Evolutionary conservation across 805 yeast species (phyloP).

Genomic region (Brettanomyces anomalus): DNA sequence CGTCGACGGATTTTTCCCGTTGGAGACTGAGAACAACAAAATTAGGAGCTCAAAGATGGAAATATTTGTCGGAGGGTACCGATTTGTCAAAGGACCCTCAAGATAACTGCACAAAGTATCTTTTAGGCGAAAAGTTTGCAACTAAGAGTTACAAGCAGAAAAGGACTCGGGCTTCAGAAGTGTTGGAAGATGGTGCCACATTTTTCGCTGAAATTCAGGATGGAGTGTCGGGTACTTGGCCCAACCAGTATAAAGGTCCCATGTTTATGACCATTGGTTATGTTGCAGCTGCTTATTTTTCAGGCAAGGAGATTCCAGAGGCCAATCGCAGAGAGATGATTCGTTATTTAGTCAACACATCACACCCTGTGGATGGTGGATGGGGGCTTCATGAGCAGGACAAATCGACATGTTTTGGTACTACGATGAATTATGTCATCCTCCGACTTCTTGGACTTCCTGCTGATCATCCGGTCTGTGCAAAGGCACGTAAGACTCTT

Average conservation of each 20-base stretch:
- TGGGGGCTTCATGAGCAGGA: slow-evolving; percentile 96
- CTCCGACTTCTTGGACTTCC: slow-evolving; percentile 73
- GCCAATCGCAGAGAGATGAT: slow-evolving; percentile 61
- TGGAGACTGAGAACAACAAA: slow-evolving; percentile 73
- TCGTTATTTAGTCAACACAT: slow-evolving; percentile 79
- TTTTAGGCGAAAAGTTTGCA: slow-evolving; percentile 20
- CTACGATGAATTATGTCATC: slow-evolving; percentile 76
- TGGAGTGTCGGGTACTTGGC: slow-evolving; percentile 71
- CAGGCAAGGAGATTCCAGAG: slow-evolving; percentile 59
- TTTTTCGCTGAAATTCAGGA: slow-evolving; percentile 70
- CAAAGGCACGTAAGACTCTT: slow-evolving; percentile 65
- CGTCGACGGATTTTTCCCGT: slow-evolving; percentile 53
- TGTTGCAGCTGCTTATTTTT: slow-evolving; percentile 63
- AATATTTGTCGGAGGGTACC: slow-evolving; percentile 39
- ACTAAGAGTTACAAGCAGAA: slow-evolving; percentile 17
- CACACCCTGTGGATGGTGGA: slow-evolving; percentile 99
- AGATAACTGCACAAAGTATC: slow-evolving; percentile 46
- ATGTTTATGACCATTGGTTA: slow-evolving; percentile 95
- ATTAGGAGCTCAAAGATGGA: slow-evolving; percentile 80
- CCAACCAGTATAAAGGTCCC: slow-evolving; percentile 93
- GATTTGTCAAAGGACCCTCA: slow-evolving; percentile 34
- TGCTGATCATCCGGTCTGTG: slow-evolving; percentile 67
- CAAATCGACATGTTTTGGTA: slow-evolving; percentile 93
- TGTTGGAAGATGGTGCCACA: slow-evolving; percentile 66
- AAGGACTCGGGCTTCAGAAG: slow-evolving; percentile 33